These are phyloP conservation scores for Phytophthora litchii DNA, from an alignment of 352 stramenopile species.

Conservation along the genomic window DNA sequence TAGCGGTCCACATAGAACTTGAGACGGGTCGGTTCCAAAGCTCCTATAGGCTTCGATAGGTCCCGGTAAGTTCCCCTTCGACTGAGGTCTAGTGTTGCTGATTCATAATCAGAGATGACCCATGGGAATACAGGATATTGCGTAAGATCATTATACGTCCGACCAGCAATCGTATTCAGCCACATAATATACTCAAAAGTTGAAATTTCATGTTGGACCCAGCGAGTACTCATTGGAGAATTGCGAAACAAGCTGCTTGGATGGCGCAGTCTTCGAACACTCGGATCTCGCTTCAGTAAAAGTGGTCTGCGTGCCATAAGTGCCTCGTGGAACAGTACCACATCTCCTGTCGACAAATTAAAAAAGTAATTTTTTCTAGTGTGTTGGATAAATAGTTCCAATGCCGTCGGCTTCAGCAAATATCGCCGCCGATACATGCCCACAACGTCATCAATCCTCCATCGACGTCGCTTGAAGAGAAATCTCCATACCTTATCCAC, in stretches of 20 bases:
- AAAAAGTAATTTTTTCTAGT: slow-evolving; percentile 90
- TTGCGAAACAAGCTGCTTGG: slow-evolving; percentile 85
- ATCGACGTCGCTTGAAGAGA: slow-evolving; percentile 73
- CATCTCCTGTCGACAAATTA: slow-evolving; percentile 60
- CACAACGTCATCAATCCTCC: slow-evolving; percentile 75
- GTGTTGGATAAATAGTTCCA: slow-evolving; percentile 86
- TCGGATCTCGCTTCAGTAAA: slow-evolving; percentile 70
- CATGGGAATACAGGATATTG: slow-evolving; percentile 97
- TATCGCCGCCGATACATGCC: slow-evolving; percentile 80
- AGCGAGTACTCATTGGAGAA: slow-evolving; percentile 68
- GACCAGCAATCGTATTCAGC: slow-evolving; percentile 90
- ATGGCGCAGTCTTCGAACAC: slow-evolving; percentile 76
- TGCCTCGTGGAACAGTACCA: slow-evolving; percentile 66
- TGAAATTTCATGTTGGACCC: slow-evolving; percentile 91
- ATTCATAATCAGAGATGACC: slow-evolving; percentile 91
- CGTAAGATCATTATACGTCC: slow-evolving; percentile 92
- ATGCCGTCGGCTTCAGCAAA: slow-evolving; percentile 76
- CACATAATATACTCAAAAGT: slow-evolving; percentile 97
- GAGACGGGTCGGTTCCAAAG: slow-evolving; percentile 92
- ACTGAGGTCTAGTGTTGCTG: slow-evolving; percentile 63
- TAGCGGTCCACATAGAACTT: slow-evolving; percentile 95
- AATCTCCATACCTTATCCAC: slow-evolving; percentile 63
- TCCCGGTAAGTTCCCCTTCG: slow-evolving; percentile 92
- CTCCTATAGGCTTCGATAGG: slow-evolving; percentile 97
- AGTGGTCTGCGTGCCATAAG: slow-evolving; percentile 66